Conservation (phyloP, 345 rosid species). For the Ricinus communis region DNA sequence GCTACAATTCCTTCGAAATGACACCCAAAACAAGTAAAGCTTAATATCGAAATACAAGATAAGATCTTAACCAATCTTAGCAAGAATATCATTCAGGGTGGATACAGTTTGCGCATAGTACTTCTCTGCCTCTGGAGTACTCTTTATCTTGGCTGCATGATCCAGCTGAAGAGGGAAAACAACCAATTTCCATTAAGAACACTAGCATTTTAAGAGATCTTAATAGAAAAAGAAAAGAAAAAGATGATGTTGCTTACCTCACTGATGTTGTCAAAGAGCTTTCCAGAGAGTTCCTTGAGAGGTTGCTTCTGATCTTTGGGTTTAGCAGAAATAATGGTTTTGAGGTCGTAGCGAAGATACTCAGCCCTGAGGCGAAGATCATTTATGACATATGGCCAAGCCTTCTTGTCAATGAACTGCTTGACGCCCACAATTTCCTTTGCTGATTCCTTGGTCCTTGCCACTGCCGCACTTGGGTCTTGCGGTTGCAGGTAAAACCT, state of each 20-base stretch:
- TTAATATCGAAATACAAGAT: slow-evolving; percentile 13
- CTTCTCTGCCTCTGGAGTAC: slow-evolving; percentile 79
- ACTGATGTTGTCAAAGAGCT: slow-evolving; percentile 67
- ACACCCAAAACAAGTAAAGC: slow-evolving; percentile 19
- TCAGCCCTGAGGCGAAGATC: slow-evolving; percentile 74
- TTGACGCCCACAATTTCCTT: slow-evolving; percentile 77
- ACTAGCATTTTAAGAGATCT: not conserved
- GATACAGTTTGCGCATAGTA: slow-evolving; percentile 76
- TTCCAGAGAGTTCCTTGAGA: slow-evolving; percentile 65
- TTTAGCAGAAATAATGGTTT: slow-evolving; percentile 74
- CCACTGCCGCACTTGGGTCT: slow-evolving; percentile 61
- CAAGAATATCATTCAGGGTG: slow-evolving; percentile 70
- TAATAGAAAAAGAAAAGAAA: not conserved
- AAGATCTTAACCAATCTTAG: slow-evolving; percentile 71
- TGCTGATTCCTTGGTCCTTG: slow-evolving; percentile 83
- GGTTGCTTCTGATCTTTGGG: slow-evolving; percentile 68
- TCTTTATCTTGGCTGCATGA: slow-evolving; percentile 88
- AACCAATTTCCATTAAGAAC: not conserved
- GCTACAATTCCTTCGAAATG: slow-evolving; percentile 15
- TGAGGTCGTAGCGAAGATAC: slow-evolving; percentile 87
- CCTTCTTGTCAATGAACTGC: slow-evolving; percentile 74
- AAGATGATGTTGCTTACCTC: slow-evolving; percentile 33
- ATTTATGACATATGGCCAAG: slow-evolving; percentile 86
- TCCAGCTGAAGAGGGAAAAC: slow-evolving; percentile 55
- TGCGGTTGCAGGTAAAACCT: slow-evolving; percentile 80